Base-by-base conservation (phyloP, 768 basidiomycete genomes). In the Mycena latifolia region DNA sequence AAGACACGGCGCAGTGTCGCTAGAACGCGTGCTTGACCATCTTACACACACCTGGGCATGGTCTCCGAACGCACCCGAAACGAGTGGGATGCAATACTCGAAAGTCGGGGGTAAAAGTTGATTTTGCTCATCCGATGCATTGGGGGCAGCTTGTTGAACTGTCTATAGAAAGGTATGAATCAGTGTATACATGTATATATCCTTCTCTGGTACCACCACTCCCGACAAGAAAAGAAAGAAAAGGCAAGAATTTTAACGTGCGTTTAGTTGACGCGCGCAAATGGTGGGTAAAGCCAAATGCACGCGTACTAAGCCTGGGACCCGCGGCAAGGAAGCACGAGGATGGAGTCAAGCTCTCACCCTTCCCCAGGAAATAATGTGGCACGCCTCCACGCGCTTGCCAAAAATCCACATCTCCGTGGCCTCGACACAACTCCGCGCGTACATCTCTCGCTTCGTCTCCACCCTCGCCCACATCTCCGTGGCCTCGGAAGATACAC, bases 1-100 rank as follows among this genome's bases (percentile, higher is more conserved):
- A 81, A 69, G 98, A 99, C 79, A 83, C 57, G 93, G 90, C 14
- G 93, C 86, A 17, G 76, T 77, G 64, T 86, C 84, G 63, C 74
- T 98, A 27, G 90, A 95, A 55, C 80, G 86, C 60, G 88, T 82
- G 14, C 79, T 93, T 55, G 78, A 79, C 58, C 35, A 53, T 55
- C 43, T 70, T 35, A 48, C 48, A 14, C 66, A 59, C 31, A 51
- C 47, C 39, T 10, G 28, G 15, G n/a, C 37, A 20, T 27, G 22
- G 28, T 56, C 11, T 57, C 48, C 33, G 29, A 60, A 62, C 55
- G 18, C 7, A 60, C 31, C 27, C 8, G 25, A 28, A 28, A 33
- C 50, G 48, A 12, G 17, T 24, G 20, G 29, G 29, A 52, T 15
- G 17, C 24, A 28, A 11, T n/a, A n/a, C n/a, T n/a, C n/a, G n/a